Base-by-base conservation (phyloP, 441 rosid genomes). In the Pelargonium australe region DNA sequence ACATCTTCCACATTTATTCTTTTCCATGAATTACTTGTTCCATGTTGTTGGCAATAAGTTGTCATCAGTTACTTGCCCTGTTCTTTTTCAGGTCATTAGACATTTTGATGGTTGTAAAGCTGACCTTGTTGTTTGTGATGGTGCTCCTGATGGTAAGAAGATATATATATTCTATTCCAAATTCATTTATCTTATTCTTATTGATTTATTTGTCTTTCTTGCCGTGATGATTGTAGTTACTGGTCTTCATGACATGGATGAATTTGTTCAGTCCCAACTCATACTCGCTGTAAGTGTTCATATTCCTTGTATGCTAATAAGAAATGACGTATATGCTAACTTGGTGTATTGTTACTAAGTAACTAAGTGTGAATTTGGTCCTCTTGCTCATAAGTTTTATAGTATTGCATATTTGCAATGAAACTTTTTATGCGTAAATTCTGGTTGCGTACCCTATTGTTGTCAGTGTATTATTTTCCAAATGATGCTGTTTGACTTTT, bases 191-290 rank as follows among this genome's bases (percentile, higher is more conserved):
- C 14, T 55, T 53, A 20, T 28, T 47, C 28, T 57, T 13, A 23
- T 57, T 37, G 6, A 16, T 68, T 34, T 28, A n/a, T 1, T 4
- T 20, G 13, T 40, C 4, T 73, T 55, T 72, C 9, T 44, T 25
- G 72, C 49, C 7, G 9, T 80, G 69, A 43, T 76, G 64, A 60
- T 77, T 80, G 79, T 82, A 92, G 99, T 95, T 65, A 92, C 98
- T 2, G 98, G 98, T 77, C 96, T 92, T 79, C 99, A 92, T 75
- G 99, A 92, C 81, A 89, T 95, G 98, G 98, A 95, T 82, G 98
- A 95, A 77, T 95, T 89, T 85, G 98, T 92, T 66, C 98, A 95
- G 76, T 95, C 98, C 34, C 98, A 95, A 70, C 96, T 92, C 60
- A 95, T 95, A 70, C 85, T 90, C n/a, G 99, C 99, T 1, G 98